Percentiles rank a stretch among this genome's conserved stretches.
phyloP scores from a whole-genome alignment of 306 rosid genomes.

The Lablab purpureus region DNA sequence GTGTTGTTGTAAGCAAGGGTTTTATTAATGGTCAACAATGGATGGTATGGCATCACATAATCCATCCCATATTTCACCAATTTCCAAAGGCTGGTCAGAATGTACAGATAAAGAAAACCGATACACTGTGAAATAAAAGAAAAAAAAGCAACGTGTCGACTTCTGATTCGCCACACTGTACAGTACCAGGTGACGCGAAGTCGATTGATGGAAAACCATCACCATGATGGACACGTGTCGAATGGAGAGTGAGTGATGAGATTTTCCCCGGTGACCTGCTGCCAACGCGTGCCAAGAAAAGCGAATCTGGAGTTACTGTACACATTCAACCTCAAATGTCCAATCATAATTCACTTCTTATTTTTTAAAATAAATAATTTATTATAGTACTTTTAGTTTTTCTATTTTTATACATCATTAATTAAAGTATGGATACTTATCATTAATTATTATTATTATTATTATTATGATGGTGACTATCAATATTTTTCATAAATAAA shows the following conservation, averaged over 20 bases:
- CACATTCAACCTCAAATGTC: slow-evolving; percentile 25
- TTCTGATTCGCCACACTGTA: neutral
- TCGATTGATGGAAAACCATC: slow-evolving; percentile 30
- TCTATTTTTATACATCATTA: too few species aligned
- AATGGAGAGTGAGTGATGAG: neutral
- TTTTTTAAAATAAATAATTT: neutral
- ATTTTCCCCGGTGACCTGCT: neutral
- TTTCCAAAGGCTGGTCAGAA: slow-evolving; percentile 8
- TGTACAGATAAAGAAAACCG: neutral
- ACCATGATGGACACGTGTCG: slow-evolving; percentile 40
- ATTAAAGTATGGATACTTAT: too few species aligned
- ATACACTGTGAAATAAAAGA: neutral
- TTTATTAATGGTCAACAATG: neutral
- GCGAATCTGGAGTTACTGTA: slow-evolving; percentile 5
- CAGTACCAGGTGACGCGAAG: slow-evolving; percentile 53
- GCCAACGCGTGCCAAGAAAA: slow-evolving; percentile 40
- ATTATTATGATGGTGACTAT: too few species aligned
- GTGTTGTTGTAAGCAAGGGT: neutral
- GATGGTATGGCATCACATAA: neutral
- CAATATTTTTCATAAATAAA: too few species aligned
- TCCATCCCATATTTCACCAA: neutral
- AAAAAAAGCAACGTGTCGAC: slow-evolving; percentile 10
- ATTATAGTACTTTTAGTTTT: too few species aligned
- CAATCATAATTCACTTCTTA: neutral
- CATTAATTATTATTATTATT: too few species aligned